Evolutionary conservation across 108 stramenopile species (phyloP).

Genomic region (Cafeteria roenbergensis): DNA sequence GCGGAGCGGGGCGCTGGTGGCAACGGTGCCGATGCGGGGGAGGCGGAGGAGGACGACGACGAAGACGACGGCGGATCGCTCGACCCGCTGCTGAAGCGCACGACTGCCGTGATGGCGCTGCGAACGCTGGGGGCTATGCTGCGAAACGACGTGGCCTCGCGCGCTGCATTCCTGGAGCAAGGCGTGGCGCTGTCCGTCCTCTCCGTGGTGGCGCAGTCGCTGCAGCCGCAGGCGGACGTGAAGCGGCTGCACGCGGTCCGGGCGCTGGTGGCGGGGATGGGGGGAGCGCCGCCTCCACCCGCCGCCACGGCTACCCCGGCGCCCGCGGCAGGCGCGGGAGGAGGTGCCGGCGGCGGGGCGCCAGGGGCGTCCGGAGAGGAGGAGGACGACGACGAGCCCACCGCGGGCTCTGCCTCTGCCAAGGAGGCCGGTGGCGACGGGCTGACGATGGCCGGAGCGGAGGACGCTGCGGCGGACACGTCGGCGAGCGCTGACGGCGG

Average conservation of each 20-base stretch:
- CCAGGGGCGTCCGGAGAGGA: no score
- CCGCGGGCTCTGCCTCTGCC: no score
- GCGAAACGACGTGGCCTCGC: neutral
- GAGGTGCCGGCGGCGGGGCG: neutral
- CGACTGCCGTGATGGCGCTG: neutral
- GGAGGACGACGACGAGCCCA: no score
- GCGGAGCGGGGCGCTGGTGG: no score
- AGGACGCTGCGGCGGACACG: neutral
- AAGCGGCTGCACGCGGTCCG: neutral
- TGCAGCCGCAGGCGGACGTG: neutral
- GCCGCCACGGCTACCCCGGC: neutral
- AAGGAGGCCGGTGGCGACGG: neutral
- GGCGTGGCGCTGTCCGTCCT: neutral
- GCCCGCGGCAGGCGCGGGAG: no score
- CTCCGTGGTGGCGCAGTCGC: neutral
- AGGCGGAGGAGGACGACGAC: no score
- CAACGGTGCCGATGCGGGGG: no score
- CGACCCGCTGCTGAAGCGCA: neutral
- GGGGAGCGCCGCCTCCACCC: no score
- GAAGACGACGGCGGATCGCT: no score
- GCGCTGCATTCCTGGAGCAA: neutral
- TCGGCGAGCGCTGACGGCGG: neutral
- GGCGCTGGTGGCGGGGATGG: neutral
- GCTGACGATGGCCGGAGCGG: neutral
- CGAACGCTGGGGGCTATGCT: neutral